Percentiles rank a stretch among this genome's conserved stretches.
phyloP scores from a whole-genome alignment of 2,329 filamentous ascomycete species.

The Massarina eburnea region DNA sequence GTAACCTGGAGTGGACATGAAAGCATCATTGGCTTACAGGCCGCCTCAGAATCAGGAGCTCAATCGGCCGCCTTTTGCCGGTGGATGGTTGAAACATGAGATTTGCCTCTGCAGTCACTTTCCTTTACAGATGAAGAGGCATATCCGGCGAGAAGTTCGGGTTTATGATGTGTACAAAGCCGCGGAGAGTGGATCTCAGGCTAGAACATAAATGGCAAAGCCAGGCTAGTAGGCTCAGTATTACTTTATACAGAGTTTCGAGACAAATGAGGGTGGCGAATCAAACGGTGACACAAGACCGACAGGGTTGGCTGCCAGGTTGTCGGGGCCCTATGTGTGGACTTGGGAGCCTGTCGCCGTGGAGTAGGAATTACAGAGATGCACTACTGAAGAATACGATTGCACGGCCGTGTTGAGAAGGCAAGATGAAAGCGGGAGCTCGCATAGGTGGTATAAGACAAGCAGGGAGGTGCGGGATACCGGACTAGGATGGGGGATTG shows the following conservation, averaged over 20 bases:
- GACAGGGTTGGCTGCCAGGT: constrained; percentile 22
- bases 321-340: constrained; percentile 16
- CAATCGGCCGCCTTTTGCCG: too few species aligned
- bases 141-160: too few species aligned
- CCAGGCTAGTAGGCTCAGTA: neutral
- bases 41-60: neutral
- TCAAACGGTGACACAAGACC: constrained; percentile 20
- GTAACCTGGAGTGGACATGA: neutral
- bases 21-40: neutral
- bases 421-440: neutral
- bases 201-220: neutral
- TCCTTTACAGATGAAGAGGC: too few species aligned
- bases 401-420: neutral
- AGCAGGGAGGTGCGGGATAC: neutral
- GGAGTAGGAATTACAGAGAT: constrained; percentile 12
- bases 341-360: constrained; percentile 11
- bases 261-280: constrained; percentile 5
- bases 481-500: neutral
- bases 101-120: neutral
- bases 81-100: constrained; percentile 3
- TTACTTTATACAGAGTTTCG: neutral
- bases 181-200: neutral
- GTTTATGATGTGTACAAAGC: too few species aligned
- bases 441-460: neutral
- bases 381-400: neutral